A percentile compares a stretch with the other conserved stretches of the same genome.
Conservation (phyloP, 768 basidiomycete genomes). For the Mycena sanguinolenta region DNA sequence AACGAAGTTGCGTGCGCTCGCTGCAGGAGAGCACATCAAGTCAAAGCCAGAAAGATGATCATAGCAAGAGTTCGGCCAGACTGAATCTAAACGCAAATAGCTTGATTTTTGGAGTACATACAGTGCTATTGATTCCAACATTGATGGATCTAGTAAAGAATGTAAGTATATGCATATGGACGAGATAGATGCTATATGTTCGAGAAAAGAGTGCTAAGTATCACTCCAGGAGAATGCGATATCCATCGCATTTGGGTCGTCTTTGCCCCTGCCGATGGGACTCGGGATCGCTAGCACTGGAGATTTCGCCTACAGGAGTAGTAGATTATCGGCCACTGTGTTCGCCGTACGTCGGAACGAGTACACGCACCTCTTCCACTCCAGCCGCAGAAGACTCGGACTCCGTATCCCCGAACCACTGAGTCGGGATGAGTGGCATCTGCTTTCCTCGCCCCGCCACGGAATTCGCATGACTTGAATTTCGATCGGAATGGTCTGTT, state of each 20-base stretch:
- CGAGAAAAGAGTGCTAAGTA: not conserved
- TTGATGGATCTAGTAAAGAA: too few species aligned
- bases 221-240: constrained; percentile 16
- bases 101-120: too few species aligned
- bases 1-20: too few species aligned
- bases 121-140: too few species aligned
- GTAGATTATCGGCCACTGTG: not conserved
- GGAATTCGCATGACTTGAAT: not conserved
- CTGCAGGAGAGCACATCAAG: too few species aligned
- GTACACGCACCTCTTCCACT: not conserved
- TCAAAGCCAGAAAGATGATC: too few species aligned
- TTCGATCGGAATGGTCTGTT: not conserved
- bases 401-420: constrained; percentile 1
- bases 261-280: not conserved
- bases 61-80: too few species aligned
- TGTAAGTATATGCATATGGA: too few species aligned
- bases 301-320: not conserved
- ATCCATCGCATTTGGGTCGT: not conserved
- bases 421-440: too few species aligned
- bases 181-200: not conserved
- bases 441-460: not conserved
- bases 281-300: not conserved
- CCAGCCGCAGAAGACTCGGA: constrained; percentile 2
- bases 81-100: too few species aligned
- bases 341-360: not conserved